Conservation (phyloP, 805 yeast genomes). For the Ogataea siamensis region DNA sequence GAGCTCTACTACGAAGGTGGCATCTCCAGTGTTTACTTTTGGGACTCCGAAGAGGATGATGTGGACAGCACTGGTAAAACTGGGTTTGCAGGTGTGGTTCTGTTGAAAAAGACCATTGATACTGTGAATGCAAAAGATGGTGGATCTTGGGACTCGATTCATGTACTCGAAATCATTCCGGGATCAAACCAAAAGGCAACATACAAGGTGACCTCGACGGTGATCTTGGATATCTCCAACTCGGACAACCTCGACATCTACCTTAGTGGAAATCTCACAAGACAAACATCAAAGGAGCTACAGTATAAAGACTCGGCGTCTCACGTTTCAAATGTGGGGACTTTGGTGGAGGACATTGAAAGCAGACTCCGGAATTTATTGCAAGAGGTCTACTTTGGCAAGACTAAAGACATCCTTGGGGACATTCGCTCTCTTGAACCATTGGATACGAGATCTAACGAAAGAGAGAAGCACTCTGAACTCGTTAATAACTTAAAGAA, state of each 20-base stretch:
- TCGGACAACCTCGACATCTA: constrained; percentile 37
- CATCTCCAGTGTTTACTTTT: constrained; percentile 78
- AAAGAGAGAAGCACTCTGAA: constrained; percentile 39
- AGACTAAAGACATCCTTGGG: constrained; percentile 82
- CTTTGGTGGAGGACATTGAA: constrained; percentile 84
- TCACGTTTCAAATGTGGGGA: constrained; percentile 86
- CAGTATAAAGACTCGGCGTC: constrained; percentile 49
- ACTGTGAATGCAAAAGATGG: constrained; percentile 39
- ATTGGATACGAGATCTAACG: constrained; percentile 37
- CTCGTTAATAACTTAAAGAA: constrained; percentile 39
- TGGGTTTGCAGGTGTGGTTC: constrained; percentile 88
- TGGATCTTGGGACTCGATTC: constrained; percentile 90
- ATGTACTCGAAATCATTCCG: constrained; percentile 74
- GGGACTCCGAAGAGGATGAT: constrained; percentile 75
- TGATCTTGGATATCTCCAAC: constrained; percentile 66
- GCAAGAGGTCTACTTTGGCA: constrained; percentile 94
- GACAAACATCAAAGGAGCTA: constrained; percentile 67
- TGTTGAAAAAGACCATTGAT: constrained; percentile 64
- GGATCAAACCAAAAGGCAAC: constrained; percentile 39
- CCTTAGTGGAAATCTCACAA: constrained; percentile 79
- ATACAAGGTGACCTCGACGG: constrained; percentile 83
- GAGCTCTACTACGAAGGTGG: constrained; percentile 97
- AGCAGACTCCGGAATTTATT: constrained; percentile 79
- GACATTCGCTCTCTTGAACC: constrained; percentile 53
- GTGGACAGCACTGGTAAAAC: constrained; percentile 42